Conservation (phyloP, 1,139 yeast species). For the Protomyces macrosporus region DNA sequence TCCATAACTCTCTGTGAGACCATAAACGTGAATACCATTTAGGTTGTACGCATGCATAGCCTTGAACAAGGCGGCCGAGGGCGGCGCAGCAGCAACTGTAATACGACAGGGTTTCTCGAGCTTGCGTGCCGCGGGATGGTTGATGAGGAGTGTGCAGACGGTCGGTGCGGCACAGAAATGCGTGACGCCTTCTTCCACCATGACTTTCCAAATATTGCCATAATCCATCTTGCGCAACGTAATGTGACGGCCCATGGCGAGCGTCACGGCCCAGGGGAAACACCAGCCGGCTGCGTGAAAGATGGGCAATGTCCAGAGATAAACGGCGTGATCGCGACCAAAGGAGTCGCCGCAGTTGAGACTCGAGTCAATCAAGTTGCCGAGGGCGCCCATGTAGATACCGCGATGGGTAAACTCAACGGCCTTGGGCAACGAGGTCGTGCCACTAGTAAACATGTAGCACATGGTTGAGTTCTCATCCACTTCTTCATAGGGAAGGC, state of each 20-base stretch:
- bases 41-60: slow-evolving; percentile 40
- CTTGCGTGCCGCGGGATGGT: slow-evolving; percentile 36
- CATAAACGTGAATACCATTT: slow-evolving; percentile 59
- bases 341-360: slow-evolving; percentile 37
- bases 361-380: slow-evolving; percentile 39
- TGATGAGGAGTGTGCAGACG: slow-evolving; percentile 41
- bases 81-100: slow-evolving; percentile 43
- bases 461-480: slow-evolving; percentile 38
- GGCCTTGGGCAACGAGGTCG: slow-evolving; percentile 75
- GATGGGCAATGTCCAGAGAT: slow-evolving; percentile 43
- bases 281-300: slow-evolving; percentile 45
- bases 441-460: slow-evolving; percentile 59
- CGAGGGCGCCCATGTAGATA: slow-evolving; percentile 39
- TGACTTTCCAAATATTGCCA: slow-evolving; percentile 39
- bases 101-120: slow-evolving; percentile 38
- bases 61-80: slow-evolving; percentile 39
- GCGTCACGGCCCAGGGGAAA: slow-evolving; percentile 42
- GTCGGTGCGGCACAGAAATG: slow-evolving; percentile 44
- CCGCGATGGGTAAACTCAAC: slow-evolving; percentile 57
- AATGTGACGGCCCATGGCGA: slow-evolving; percentile 41
- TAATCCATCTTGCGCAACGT: slow-evolving; percentile 41
- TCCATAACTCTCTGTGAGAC: slow-evolving; percentile 52
- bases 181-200: slow-evolving; percentile 37
- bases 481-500: slow-evolving; percentile 34
- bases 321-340: slow-evolving; percentile 38